A percentile compares a stretch with the other conserved stretches of the same genome.
Conservation (phyloP, 305 asterid genomes). For the Euphrasia arctica region DNA sequence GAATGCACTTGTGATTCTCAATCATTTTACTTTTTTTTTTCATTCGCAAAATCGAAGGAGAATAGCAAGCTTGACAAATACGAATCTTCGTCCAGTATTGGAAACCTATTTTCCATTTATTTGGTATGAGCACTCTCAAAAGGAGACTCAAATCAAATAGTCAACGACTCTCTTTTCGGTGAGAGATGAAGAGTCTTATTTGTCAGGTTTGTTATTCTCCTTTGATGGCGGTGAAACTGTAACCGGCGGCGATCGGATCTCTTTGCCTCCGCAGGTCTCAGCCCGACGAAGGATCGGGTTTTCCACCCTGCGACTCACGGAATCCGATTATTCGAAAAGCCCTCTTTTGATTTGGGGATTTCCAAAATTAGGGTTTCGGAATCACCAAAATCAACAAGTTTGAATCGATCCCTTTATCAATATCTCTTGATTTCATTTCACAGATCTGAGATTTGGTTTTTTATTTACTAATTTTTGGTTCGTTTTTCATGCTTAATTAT, state of each 20-base stretch:
- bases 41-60: conserved; percentile 26
- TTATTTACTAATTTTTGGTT: too few relatives aligned
- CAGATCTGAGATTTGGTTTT: too few relatives aligned
- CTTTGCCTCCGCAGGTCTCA: neutral
- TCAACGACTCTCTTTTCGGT: neutral
- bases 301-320: neutral
- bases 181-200: neutral
- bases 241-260: neutral
- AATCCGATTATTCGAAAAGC: neutral
- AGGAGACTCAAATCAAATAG: neutral
- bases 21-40: neutral
- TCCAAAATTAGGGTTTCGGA: neutral
- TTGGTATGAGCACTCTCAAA: neutral
- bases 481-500: too few relatives aligned
- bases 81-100: neutral
- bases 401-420: neutral
- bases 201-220: conserved; percentile 7
- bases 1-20: neutral
- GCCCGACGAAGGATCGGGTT: neutral
- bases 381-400: neutral
- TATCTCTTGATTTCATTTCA: too few relatives aligned
- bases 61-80: conserved; percentile 43
- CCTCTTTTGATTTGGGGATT: neutral
- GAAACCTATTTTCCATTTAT: neutral
- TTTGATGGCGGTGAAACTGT: neutral